phyloP scores from a whole-genome alignment of 192 early-diverging fungal species.

The Backusella westeae region DNA sequence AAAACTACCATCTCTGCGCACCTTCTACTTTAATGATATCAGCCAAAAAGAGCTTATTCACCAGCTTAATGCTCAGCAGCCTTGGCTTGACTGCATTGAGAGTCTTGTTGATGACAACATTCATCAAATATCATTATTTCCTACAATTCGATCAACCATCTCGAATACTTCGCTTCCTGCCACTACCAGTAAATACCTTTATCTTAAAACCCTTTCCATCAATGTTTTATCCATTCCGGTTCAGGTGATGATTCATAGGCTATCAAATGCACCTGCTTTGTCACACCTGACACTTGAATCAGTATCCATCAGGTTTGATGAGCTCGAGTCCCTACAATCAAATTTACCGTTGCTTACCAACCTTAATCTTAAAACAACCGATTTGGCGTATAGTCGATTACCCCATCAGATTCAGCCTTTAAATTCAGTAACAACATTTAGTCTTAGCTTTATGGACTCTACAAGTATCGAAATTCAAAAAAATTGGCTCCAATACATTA shows the following conservation, averaged over 20 bases:
- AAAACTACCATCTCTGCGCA: not conserved
- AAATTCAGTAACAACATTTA: not conserved
- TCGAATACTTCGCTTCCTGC: not conserved
- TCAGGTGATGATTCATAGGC: not conserved
- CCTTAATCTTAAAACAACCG: not conserved
- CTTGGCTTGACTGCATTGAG: not conserved
- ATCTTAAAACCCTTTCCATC: conserved; percentile 1
- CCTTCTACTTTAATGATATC: not conserved
- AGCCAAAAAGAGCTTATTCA: not conserved
- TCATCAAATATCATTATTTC: not conserved
- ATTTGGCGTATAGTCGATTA: not conserved
- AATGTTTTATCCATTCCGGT: not conserved
- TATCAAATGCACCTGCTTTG: conserved; percentile 2
- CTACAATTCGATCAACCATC: not conserved
- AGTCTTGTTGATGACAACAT: not conserved
- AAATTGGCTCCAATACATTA: not conserved
- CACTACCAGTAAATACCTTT: not conserved
- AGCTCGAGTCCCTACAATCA: not conserved
- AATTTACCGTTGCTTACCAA: not conserved
- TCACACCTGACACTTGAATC: not conserved
- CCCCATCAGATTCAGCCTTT: not conserved
- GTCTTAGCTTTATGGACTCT: not conserved
- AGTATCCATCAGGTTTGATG: not conserved
- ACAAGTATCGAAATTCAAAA: not conserved
- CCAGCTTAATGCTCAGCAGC: not conserved